Evolutionary conservation across 768 basidiomycete species (phyloP).

Genomic region (Polyporus arcularius): DNA sequence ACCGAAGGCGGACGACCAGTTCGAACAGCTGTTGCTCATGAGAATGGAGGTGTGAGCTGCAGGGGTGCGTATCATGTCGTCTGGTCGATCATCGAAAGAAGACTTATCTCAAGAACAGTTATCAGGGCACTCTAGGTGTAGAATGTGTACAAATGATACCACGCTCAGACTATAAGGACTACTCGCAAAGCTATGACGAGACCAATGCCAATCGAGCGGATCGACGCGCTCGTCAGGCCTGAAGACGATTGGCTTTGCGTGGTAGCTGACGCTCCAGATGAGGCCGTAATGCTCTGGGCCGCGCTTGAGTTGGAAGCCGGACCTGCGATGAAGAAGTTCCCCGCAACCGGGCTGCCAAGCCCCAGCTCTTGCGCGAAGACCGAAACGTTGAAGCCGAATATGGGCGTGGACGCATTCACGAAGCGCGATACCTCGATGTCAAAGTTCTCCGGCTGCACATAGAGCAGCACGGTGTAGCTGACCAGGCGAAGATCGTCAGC

Average conservation of each 20-base stretch:
- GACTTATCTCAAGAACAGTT: background rate
- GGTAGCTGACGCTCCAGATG: background rate
- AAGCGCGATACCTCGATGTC: background rate
- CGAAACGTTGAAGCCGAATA: conserved; percentile 30
- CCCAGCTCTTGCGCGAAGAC: conserved; percentile 25
- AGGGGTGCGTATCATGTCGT: background rate
- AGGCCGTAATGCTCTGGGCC: background rate
- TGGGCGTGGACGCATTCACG: conserved; percentile 29
- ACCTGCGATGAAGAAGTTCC: conserved; percentile 30
- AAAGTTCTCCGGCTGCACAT: too few relatives aligned
- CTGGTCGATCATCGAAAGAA: background rate
- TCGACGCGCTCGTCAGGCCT: too few relatives aligned
- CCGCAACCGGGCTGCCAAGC: conserved; percentile 30
- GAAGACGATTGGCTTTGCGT: too few relatives aligned
- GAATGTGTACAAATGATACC: too few relatives aligned
- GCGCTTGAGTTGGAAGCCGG: background rate
- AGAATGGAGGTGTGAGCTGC: conserved; percentile 20
- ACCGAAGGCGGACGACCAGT: conserved; percentile 65
- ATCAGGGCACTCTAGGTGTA: background rate
- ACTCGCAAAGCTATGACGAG: too few relatives aligned
- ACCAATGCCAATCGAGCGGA: too few relatives aligned
- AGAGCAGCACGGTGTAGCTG: too few relatives aligned
- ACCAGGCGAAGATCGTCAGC: too few relatives aligned
- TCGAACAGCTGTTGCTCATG: conserved; percentile 65
- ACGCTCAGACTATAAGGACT: too few relatives aligned